phyloP scores from a whole-genome alignment of 257 asterid species.

The Cruciata laevipes region DNA sequence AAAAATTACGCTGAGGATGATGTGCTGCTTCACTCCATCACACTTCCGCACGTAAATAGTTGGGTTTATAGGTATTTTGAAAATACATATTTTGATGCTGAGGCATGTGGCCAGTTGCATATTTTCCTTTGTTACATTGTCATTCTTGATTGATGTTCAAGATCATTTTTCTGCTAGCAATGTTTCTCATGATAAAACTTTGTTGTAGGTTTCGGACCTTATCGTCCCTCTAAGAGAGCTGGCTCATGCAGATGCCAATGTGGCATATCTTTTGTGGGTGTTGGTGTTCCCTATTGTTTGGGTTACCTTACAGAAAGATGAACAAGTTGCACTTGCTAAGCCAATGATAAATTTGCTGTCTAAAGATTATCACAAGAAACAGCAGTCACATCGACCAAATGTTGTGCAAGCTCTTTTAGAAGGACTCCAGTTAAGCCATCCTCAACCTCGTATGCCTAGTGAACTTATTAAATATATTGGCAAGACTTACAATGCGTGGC shows the following conservation, averaged over 20 bases:
- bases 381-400: slow-evolving; percentile 88
- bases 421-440: slow-evolving; percentile 97
- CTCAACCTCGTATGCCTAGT: slow-evolving; percentile 99
- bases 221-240: slow-evolving; percentile 89
- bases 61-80: not conserved
- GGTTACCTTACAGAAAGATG: slow-evolving; percentile 97
- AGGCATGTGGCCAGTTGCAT: not conserved
- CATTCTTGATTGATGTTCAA: not conserved
- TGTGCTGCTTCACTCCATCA: not conserved
- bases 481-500: slow-evolving; percentile 98
- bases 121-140: not conserved
- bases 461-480: slow-evolving; percentile 94
- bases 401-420: slow-evolving; percentile 98
- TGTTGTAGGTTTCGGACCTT: slow-evolving; percentile 78
- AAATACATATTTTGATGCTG: not conserved
- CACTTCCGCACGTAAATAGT: not conserved
- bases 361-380: slow-evolving; percentile 96
- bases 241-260: slow-evolving; percentile 91
- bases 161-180: not conserved
- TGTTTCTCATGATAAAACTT: slow-evolving; percentile 5
- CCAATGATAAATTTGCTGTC: slow-evolving; percentile 92
- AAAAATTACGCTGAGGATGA: not conserved
- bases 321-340: slow-evolving; percentile 92
- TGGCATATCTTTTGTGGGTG: slow-evolving; percentile 96
- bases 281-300: slow-evolving; percentile 98